Base-by-base conservation (phyloP, 352 stramenopile species). In the Pythium catenulatum region DNA sequence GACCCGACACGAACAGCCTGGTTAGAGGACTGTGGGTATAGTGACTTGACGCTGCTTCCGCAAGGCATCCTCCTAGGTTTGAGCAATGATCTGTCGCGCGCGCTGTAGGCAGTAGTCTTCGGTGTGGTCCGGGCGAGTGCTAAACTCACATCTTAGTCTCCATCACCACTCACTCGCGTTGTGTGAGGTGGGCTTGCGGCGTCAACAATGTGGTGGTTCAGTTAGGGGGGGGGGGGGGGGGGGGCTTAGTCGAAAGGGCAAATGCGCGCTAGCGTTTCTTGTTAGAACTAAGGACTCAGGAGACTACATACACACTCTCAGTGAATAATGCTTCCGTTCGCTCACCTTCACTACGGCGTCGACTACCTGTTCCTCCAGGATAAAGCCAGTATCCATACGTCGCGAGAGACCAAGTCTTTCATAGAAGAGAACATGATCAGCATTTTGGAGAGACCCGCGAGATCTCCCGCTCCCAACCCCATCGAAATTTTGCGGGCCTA, bases 341-440 rank as follows among this genome's bases (percentile, higher is more conserved):
- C 82, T 1, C 58, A 87, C 50, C 15, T 66, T 2, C 56, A 89
- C 36, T 85, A 91, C 45, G 73, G 74, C 2, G 68, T 25, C 9
- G 79, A 87, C 30, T 92, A 80, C 37, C 61, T 86, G 21, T 91
- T 74, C 34, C 85, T 92, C 41, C 87, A 91, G 27, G 87, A 92
- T 36, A 86, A 84, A 25, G 85, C 85, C 4, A 61, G 23, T 13
- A 89, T 90, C 45, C 65, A 92, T 48, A 43, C 23, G 0, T 90
- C 88, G 9, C 45, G 68, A 2, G 1, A 23, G 11, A 89, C 82
- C 8, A 83, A 50, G 56, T 52, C 27, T 2, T 90, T 88, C 41
- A 85, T 91, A 39, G 4, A n/a, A 4, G 79, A 91, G 45, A 54
- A 84, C 27, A 32, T 50, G 0, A 43, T 90, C 21, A 3, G 45